A percentile compares a stretch with the other conserved stretches of the same genome.
Evolutionary conservation across 306 rosid genomes (phyloP).

Genomic region (Acacia melanoxylon): DNA sequence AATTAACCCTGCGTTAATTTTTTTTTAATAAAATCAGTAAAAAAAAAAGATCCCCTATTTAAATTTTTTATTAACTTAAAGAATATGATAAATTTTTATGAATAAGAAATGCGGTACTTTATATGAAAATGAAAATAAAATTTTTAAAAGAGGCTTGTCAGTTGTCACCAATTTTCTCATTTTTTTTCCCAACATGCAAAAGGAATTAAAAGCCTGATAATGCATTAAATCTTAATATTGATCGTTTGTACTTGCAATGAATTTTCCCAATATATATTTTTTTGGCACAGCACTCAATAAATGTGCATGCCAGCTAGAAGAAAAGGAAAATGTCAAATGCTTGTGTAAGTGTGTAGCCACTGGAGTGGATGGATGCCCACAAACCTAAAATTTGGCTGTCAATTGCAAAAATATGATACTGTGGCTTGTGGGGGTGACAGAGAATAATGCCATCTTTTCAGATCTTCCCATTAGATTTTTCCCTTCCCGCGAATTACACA

Average conservation of each 20-base stretch:
- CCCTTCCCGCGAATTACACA: neutral
- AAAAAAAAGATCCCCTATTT: too few relatives aligned
- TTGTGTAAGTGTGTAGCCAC: slow-evolving; percentile 7
- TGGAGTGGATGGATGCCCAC: slow-evolving; percentile 8
- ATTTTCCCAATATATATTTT: neutral
- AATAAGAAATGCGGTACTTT: too few relatives aligned
- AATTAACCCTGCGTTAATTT: neutral
- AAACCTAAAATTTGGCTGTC: slow-evolving; percentile 31
- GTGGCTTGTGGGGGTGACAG: slow-evolving; percentile 8
- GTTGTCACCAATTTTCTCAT: too few relatives aligned
- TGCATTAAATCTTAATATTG: neutral
- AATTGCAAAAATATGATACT: slow-evolving; percentile 9
- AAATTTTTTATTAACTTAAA: too few relatives aligned
- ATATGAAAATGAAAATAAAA: too few relatives aligned
- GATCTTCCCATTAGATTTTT: neutral
- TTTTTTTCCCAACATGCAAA: slow-evolving; percentile 3
- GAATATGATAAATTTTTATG: too few relatives aligned
- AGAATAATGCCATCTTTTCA: neutral
- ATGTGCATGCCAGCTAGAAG: slow-evolving; percentile 29
- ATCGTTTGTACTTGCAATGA: slow-evolving; percentile 10
- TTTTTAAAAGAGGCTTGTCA: too few relatives aligned
- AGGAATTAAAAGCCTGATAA: slow-evolving; percentile 2
- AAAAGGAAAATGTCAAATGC: slow-evolving; percentile 18
- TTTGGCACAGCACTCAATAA: slow-evolving; percentile 21
- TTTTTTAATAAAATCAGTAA: too few relatives aligned